Evolutionary conservation across 2,329 filamentous ascomycete genomes (phyloP), one percentile per base, ranked within the genome.

Genomic region (Cercospora sp.): DNA sequence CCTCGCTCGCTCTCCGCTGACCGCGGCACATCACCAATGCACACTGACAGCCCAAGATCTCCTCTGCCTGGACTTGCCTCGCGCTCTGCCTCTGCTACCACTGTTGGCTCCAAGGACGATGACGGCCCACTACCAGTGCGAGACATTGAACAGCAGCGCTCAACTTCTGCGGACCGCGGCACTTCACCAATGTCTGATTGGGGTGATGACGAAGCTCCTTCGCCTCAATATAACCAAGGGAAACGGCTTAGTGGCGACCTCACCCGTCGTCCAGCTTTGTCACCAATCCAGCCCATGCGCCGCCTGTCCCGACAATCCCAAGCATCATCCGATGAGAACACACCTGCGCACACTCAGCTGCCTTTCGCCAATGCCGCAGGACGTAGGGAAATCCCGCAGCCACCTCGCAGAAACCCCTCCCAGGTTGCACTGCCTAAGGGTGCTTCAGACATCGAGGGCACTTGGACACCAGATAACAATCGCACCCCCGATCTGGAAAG

Each of bases 251-350:
- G 62, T 26, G 53, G 51, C 13, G 62, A 58, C 16, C 20, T 64
- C 20, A n/a, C 42, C 18, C 57, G 28, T 7, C 64, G 64, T 23
- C 64, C 64, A 55, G 64, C 48, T 8, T 51, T 68, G 10, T 68
- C 66, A 6, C 66, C 66, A 33, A 60, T 68, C 20, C 66, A 68
- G 59, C 63, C 63, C 30, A 68, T 63, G 66, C 61, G 63, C 13
- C 63, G 65, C 20, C 42, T 60, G 16, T 64, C 62, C 5, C 62
- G 62, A n/a, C 60, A 26, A 39, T 64, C 62, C 5, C 62, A 64
- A 26, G 13, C 33, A 6, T 20, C 51, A 7, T 64, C 62, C 8
- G 51, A 64, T 23, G 62, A 64, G 26, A 64, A 48, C 30, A 64
- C 53, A 13, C 62, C 62, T 8, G 62, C 62, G 2, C 62, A 64